Conservation (phyloP, 2,329 filamentous ascomycete genomes). For the Colletotrichum chlorophyti region DNA sequence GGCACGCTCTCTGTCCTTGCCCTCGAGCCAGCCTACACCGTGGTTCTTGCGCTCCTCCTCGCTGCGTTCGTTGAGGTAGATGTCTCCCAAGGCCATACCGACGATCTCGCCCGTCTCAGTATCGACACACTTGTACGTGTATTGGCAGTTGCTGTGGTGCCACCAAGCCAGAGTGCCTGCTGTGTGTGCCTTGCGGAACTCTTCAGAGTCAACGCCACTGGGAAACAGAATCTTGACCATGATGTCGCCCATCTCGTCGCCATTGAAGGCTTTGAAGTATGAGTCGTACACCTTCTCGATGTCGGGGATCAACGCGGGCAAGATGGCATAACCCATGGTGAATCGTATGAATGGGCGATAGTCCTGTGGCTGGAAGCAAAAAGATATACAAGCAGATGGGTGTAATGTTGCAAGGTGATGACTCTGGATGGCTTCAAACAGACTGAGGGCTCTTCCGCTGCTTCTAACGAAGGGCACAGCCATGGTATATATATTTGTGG, state of each 20-base stretch:
- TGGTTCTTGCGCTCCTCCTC: slow-evolving; percentile 50
- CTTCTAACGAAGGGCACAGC: background rate
- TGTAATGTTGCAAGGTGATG: too few species aligned
- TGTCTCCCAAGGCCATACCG: slow-evolving; percentile 54
- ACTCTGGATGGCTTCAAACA: too few species aligned
- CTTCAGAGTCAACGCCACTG: slow-evolving; percentile 37
- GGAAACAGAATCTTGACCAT: slow-evolving; percentile 53
- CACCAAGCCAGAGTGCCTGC: slow-evolving; percentile 47
- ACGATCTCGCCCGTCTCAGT: slow-evolving; percentile 48
- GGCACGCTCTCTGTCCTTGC: slow-evolving; percentile 49
- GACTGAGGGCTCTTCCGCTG: too few species aligned
- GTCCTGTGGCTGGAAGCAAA: too few species aligned
- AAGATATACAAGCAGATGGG: too few species aligned
- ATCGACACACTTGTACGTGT: slow-evolving; percentile 56
- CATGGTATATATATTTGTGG: background rate
- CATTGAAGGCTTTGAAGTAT: slow-evolving; percentile 53
- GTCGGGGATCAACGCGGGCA: slow-evolving; percentile 53
- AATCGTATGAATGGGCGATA: background rate
- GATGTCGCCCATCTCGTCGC: slow-evolving; percentile 43
- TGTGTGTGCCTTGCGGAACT: slow-evolving; percentile 51
- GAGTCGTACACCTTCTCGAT: slow-evolving; percentile 53
- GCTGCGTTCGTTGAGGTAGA: slow-evolving; percentile 44
- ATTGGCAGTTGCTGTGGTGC: slow-evolving; percentile 47
- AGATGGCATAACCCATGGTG: slow-evolving; percentile 47
- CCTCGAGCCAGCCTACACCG: slow-evolving; percentile 53